These are phyloP conservation scores for Amaranthus cruentus DNA, from an alignment of 148 eudicot genomes.

Conservation along the genomic window DNA sequence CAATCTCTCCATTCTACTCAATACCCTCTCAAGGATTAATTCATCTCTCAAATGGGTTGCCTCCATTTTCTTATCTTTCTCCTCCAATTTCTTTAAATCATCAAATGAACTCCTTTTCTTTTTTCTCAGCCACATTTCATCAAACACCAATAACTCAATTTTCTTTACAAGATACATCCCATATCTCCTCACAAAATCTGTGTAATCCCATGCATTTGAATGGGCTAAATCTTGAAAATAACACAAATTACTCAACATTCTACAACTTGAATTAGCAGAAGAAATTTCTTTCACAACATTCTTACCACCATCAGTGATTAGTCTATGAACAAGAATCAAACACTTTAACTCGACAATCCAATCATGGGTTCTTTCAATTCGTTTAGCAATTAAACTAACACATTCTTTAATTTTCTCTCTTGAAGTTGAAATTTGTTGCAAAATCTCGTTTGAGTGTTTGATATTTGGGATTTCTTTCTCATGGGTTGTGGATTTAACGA, in stretches of 20 bases:
- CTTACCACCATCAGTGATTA: conserved; percentile 38
- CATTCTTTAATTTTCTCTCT: conserved; percentile 34
- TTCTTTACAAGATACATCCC: conserved; percentile 51
- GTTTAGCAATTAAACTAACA: conserved; percentile 28
- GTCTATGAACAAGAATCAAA: conserved; percentile 44
- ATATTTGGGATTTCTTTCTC: conserved; percentile 36
- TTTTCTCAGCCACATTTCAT: conserved; percentile 16
- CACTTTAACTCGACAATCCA: conserved; percentile 60
- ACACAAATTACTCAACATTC: conserved; percentile 45
- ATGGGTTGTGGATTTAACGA: conserved; percentile 56
- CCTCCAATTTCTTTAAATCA: conserved; percentile 7
- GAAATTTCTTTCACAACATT: conserved; percentile 35
- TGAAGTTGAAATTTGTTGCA: conserved; percentile 26
- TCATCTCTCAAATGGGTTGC: conserved; percentile 34
- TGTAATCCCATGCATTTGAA: conserved; percentile 55
- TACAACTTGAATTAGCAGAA: conserved; percentile 23
- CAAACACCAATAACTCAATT: conserved; percentile 24
- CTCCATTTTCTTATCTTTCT: conserved; percentile 17
- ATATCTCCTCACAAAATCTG: conserved; percentile 48
- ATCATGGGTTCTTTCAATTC: conserved; percentile 43
- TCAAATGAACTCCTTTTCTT: conserved; percentile 24
- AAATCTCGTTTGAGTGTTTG: conserved; percentile 34
- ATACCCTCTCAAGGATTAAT: conserved; percentile 36
- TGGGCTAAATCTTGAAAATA: conserved; percentile 51
- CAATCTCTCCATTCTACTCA: conserved; percentile 40